Percentiles rank a stretch among this genome's conserved stretches.
Evolutionary conservation across 2,329 filamentous ascomycete species (phyloP).

Genomic region (Nigrospora osmanthi): DNA sequence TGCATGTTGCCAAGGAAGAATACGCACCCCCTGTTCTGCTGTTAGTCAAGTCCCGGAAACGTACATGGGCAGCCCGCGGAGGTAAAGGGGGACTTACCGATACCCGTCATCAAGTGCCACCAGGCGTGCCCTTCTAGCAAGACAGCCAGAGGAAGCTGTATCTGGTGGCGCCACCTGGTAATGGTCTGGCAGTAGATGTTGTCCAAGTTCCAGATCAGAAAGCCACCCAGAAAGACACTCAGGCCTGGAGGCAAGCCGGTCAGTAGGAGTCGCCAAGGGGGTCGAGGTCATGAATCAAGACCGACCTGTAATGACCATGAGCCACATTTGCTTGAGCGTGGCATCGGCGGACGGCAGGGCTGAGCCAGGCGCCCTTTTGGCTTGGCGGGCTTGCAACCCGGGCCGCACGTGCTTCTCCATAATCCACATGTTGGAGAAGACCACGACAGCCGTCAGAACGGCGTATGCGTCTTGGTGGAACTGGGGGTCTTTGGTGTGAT

Average conservation of each 20-base stretch:
- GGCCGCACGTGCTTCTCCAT: slow-evolving; percentile 51
- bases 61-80: not conserved
- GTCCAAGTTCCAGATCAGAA: slow-evolving; percentile 71
- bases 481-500: slow-evolving; percentile 70
- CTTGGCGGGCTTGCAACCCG: slow-evolving; percentile 34
- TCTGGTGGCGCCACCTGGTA: slow-evolving; percentile 53
- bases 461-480: slow-evolving; percentile 81
- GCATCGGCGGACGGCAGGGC: slow-evolving; percentile 16
- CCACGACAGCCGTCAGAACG: slow-evolving; percentile 59
- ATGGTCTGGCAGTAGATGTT: slow-evolving; percentile 66
- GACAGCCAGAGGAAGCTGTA: slow-evolving; percentile 75
- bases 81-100: slow-evolving; percentile 34
- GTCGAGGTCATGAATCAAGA: not conserved
- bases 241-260: slow-evolving; percentile 38
- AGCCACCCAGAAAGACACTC: slow-evolving; percentile 65
- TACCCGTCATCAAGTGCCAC: slow-evolving; percentile 75
- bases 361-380: slow-evolving; percentile 33
- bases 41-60: not conserved
- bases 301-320: slow-evolving; percentile 53
- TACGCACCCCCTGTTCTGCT: too few relatives aligned
- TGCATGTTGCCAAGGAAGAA: too few relatives aligned
- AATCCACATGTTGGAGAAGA: slow-evolving; percentile 67
- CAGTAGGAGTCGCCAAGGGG: not conserved
- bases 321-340: slow-evolving; percentile 61
- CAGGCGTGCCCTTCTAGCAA: slow-evolving; percentile 52